These are phyloP conservation scores for Fusarium protoensiforme DNA, from an alignment of 2,329 filamentous ascomycete species.

Conservation along the genomic window DNA sequence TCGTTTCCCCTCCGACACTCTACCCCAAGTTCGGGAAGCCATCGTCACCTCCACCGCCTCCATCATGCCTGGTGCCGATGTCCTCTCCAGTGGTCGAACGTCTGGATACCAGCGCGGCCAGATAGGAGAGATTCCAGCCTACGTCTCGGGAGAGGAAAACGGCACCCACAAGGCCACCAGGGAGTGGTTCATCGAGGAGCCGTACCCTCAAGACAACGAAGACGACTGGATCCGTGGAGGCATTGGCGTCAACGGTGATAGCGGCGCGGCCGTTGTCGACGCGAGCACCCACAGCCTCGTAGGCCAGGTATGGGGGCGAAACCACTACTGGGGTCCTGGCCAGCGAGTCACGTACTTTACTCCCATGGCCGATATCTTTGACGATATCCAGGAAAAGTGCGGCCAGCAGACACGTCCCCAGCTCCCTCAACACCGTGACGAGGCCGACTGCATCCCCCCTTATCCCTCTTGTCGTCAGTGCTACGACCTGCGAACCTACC, in stretches of 20 bases:
- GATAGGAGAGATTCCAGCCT: constrained; percentile 56
- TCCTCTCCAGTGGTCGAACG: constrained; percentile 55
- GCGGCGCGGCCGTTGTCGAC: constrained; percentile 57
- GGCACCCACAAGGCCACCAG: constrained; percentile 55
- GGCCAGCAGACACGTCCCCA: constrained; percentile 52
- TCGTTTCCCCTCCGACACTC: constrained; percentile 51
- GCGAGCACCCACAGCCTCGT: constrained; percentile 51
- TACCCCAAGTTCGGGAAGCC: constrained; percentile 45
- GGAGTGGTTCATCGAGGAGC: constrained; percentile 60
- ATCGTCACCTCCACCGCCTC: constrained; percentile 47
- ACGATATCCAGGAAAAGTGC: constrained; percentile 59
- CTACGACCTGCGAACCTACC: constrained; percentile 54
- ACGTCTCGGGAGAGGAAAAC: constrained; percentile 52
- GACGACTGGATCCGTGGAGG: constrained; percentile 59
- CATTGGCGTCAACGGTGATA: constrained; percentile 58
- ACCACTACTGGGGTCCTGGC: constrained; percentile 55
- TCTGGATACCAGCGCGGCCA: constrained; percentile 56
- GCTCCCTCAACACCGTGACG: constrained; percentile 54
- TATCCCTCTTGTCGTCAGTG: constrained; percentile 55
- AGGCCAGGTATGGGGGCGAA: constrained; percentile 58
- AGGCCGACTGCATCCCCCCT: constrained; percentile 52
- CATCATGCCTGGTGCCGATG: constrained; percentile 49
- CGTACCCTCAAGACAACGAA: constrained; percentile 50
- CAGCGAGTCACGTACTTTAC: constrained; percentile 57
- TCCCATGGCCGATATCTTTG: constrained; percentile 56